These are phyloP conservation scores for Paraglomus occultum DNA, from an alignment of 192 early-diverging fungal species.

Conservation along the genomic window DNA sequence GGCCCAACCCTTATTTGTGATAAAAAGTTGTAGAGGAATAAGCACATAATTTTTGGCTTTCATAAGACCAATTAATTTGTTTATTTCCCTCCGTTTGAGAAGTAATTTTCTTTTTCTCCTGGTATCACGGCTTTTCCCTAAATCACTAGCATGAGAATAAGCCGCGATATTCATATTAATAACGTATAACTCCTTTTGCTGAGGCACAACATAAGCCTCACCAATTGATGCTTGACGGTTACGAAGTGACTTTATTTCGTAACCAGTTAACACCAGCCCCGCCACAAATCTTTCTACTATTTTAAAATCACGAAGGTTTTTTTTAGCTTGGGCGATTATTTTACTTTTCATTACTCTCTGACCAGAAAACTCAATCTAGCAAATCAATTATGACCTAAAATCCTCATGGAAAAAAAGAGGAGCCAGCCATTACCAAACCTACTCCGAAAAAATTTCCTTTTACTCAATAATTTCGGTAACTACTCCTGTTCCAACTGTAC, in stretches of 20 bases:
- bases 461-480: slow-evolving; percentile 75
- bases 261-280: neutral
- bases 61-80: neutral
- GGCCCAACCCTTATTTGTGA: neutral
- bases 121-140: too few species aligned
- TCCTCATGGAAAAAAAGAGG: too few species aligned
- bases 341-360: too few species aligned
- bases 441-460: too few species aligned
- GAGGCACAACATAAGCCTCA: slow-evolving; percentile 1
- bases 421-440: too few species aligned
- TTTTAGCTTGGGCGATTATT: neutral
- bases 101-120: neutral
- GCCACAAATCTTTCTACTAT: neutral
- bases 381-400: too few species aligned
- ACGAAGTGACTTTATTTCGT: slow-evolving; percentile 1
- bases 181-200: neutral
- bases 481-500: slow-evolving; percentile 95
- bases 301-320: neutral
- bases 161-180: neutral
- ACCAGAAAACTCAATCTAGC: too few species aligned
- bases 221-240: neutral
- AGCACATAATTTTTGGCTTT: slow-evolving; percentile 14
- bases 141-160: neutral
- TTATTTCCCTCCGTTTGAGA: neutral
- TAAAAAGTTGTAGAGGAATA: slow-evolving; percentile 10